Evolutionary conservation across 371 early-diverging fungal genomes (phyloP).

Genomic region (Saksenaea vasiformis): DNA sequence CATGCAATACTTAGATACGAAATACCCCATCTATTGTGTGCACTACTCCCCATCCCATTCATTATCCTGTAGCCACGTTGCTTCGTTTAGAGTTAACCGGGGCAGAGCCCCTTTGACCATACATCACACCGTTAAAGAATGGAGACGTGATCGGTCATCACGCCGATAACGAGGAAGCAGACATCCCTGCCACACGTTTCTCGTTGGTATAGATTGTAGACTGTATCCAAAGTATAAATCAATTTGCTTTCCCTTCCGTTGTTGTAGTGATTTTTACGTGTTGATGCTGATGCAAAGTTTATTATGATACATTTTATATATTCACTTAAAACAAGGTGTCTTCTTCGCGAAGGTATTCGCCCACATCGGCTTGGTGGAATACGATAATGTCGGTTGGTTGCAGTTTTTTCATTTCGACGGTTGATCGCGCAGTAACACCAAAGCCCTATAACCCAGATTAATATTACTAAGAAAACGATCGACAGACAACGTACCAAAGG

Average conservation of each 20-base stretch:
- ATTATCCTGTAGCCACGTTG: too few relatives aligned
- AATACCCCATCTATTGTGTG: background rate
- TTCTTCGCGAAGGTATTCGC: conserved; percentile 97
- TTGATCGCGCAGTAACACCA: conserved; percentile 96
- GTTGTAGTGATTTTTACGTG: background rate
- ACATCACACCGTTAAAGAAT: too few relatives aligned
- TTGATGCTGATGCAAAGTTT: background rate
- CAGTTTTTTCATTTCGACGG: conserved; percentile 86
- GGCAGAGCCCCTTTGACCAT: too few relatives aligned
- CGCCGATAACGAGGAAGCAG: too few relatives aligned
- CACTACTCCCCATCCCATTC: background rate
- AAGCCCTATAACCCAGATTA: conserved; percentile 75
- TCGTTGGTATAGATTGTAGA: too few relatives aligned
- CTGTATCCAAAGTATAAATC: too few relatives aligned
- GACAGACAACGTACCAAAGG: conserved; percentile 68
- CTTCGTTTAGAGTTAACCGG: too few relatives aligned
- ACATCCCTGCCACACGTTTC: too few relatives aligned
- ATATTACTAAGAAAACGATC: background rate
- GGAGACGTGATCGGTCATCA: too few relatives aligned
- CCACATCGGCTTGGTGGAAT: conserved; percentile 98
- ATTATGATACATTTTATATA: background rate
- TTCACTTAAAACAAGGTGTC: conserved; percentile 78
- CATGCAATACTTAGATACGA: background rate
- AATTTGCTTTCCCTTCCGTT: too few relatives aligned
- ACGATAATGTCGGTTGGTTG: conserved; percentile 96